A percentile compares a stretch with the other conserved stretches of the same genome.
phyloP scores from a whole-genome alignment of 2,329 filamentous ascomycete species.

The Tympanopsis confertula region DNA sequence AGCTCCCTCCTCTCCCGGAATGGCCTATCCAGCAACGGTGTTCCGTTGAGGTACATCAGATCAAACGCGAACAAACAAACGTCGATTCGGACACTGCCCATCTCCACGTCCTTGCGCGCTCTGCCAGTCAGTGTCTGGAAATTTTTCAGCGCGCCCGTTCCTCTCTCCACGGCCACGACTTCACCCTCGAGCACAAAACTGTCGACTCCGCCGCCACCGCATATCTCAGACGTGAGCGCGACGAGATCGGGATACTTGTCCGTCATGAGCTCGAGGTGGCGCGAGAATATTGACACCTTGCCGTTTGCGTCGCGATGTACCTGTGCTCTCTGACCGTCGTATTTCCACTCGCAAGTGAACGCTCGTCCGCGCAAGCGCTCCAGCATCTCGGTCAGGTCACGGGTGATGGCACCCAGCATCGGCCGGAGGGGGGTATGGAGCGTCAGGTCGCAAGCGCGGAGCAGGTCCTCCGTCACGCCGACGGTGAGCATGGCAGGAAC shows the following conservation, averaged over 20 bases:
- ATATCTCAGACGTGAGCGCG: constrained; percentile 71
- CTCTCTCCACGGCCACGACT: constrained; percentile 79
- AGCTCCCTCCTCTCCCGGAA: constrained; percentile 77
- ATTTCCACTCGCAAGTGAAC: constrained; percentile 93
- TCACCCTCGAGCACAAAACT: constrained; percentile 97
- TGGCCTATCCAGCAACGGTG: constrained; percentile 67
- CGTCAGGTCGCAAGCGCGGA: constrained; percentile 67
- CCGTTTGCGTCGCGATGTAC: constrained; percentile 80
- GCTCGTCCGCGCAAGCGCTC: constrained; percentile 78
- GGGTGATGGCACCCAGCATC: constrained; percentile 91
- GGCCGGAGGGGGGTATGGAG: constrained; percentile 80
- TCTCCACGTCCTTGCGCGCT: constrained; percentile 80
- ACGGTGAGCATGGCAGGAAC: constrained; percentile 74
- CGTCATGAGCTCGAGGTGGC: constrained; percentile 92
- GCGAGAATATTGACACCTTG: constrained; percentile 85
- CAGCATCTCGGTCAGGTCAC: constrained; percentile 87
- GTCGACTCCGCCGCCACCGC: constrained; percentile 69
- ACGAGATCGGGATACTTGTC: constrained; percentile 96
- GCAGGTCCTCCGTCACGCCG: constrained; percentile 69
- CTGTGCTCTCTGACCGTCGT: constrained; percentile 90
- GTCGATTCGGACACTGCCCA: constrained; percentile 72
- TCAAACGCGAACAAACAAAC: constrained; percentile 95
- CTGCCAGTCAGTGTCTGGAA: constrained; percentile 87
- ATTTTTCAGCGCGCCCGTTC: constrained; percentile 69
- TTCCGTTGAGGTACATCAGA: constrained; percentile 88